phyloP scores from a whole-genome alignment of 2,329 filamentous ascomycete species.

The Hypoxylon sp. region DNA sequence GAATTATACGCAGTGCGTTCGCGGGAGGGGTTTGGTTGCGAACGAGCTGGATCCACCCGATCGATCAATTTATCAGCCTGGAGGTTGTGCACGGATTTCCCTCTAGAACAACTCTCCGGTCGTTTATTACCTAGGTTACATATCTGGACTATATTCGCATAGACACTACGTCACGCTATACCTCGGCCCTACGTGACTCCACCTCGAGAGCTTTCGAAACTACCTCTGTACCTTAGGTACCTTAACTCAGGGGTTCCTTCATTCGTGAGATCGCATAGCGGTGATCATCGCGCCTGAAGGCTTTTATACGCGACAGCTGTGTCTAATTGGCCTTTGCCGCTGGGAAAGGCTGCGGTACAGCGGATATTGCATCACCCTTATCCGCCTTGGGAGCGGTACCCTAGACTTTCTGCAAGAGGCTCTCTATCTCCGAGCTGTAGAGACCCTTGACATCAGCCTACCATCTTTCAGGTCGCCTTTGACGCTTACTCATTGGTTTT shows the following conservation, averaged over 20 bases:
- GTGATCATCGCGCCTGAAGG: constrained; percentile 13
- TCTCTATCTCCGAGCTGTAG: constrained; percentile 31
- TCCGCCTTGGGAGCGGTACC: constrained; percentile 9
- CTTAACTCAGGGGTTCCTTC: constrained; percentile 3
- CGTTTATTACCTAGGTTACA: neutral
- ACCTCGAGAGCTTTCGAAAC: constrained; percentile 9
- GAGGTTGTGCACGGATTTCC: constrained; percentile 10
- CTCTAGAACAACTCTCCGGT: constrained; percentile 11
- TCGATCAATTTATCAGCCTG: constrained; percentile 10
- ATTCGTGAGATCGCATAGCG: constrained; percentile 10
- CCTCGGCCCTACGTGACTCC: constrained; percentile 13
- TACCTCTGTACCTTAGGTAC: constrained; percentile 2
- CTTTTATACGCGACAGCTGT: neutral
- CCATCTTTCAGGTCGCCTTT: constrained; percentile 9
- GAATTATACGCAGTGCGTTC: constrained; percentile 4
- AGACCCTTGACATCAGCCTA: constrained; percentile 10
- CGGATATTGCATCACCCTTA: constrained; percentile 18
- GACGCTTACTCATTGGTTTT: constrained; percentile 34
- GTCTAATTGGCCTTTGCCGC: constrained; percentile 24
- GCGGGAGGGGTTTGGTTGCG: constrained; percentile 1
- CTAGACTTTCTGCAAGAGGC: constrained; percentile 30
- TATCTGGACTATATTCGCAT: constrained; percentile 16
- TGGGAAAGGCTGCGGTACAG: constrained; percentile 5
- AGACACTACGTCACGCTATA: constrained; percentile 11
- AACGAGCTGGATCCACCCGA: constrained; percentile 16